These are phyloP conservation scores for Cladophialophora bantiana DNA, from an alignment of 2,329 filamentous ascomycete genomes.

Conservation along the genomic window DNA sequence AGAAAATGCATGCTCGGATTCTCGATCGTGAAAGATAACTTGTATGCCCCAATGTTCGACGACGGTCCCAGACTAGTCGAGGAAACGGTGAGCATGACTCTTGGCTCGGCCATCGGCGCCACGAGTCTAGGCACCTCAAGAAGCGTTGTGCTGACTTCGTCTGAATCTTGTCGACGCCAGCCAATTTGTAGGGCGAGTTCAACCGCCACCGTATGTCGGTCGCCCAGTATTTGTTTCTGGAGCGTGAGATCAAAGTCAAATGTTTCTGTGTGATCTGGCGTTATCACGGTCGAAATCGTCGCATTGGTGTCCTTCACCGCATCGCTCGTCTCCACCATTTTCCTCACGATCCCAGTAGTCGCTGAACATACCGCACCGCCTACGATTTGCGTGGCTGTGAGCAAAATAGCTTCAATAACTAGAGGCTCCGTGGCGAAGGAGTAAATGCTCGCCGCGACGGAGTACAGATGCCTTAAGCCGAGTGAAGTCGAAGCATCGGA, in stretches of 20 bases:
- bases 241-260: constrained; percentile 75
- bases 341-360: constrained; percentile 38
- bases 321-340: background rate
- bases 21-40: constrained; percentile 73
- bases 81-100: constrained; percentile 65
- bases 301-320: constrained; percentile 5
- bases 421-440: constrained; percentile 76
- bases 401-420: constrained; percentile 67
- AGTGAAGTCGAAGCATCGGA: constrained; percentile 40
- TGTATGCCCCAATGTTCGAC: constrained; percentile 9
- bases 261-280: constrained; percentile 73
- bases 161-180: constrained; percentile 69
- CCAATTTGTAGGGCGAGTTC: constrained; percentile 77
- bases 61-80: background rate
- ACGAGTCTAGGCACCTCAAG: constrained; percentile 81
- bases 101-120: constrained; percentile 82
- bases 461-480: constrained; percentile 83
- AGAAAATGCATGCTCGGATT: constrained; percentile 95
- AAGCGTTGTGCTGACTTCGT: constrained; percentile 66
- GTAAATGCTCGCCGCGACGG: constrained; percentile 71
- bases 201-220: constrained; percentile 75
- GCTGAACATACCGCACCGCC: constrained; percentile 67
- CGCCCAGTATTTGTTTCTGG: constrained; percentile 80
- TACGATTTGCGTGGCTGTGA: constrained; percentile 67
- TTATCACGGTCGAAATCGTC: constrained; percentile 50